phyloP scores from a whole-genome alignment of 345 rosid species.

The Rhodamnia rubescens region DNA sequence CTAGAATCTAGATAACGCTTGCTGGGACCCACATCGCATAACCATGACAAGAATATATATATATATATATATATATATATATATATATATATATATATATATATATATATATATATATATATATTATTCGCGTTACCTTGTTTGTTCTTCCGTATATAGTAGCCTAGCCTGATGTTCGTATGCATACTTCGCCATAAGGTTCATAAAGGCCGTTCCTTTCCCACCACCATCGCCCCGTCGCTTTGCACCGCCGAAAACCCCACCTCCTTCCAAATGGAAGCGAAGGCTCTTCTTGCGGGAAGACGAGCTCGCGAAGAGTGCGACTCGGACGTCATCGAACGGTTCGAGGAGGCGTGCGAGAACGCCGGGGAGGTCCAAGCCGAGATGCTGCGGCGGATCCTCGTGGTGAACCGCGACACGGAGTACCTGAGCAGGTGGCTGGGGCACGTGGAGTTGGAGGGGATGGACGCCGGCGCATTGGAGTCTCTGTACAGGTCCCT shows the following conservation, averaged over 20 bases:
- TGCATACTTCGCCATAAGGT: not conserved
- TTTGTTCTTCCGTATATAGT: not conserved
- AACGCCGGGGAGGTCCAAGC: constrained; percentile 45
- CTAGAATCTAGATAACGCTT: too few relatives aligned
- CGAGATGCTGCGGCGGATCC: constrained; percentile 63
- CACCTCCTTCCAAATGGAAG: not conserved
- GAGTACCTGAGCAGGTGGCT: constrained; percentile 68
- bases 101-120: too few relatives aligned
- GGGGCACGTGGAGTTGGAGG: constrained; percentile 28
- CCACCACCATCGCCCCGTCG: not conserved
- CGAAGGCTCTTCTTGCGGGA: not conserved
- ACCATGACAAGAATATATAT: not conserved
- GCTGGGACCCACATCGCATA: not conserved
- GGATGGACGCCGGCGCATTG: constrained; percentile 44
- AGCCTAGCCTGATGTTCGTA: not conserved
- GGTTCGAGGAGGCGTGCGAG: constrained; percentile 56
- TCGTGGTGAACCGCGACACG: constrained; percentile 40
- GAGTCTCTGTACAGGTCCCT: constrained; percentile 56
- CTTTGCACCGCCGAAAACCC: not conserved
- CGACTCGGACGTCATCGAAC: constrained; percentile 33
- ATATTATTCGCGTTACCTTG: too few relatives aligned
- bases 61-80: too few relatives aligned
- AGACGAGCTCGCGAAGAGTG: not conserved
- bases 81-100: too few relatives aligned
- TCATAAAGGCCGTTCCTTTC: not conserved